Evolutionary conservation across 768 basidiomycete species (phyloP).

Genomic region (Tephrocybe rancida): DNA sequence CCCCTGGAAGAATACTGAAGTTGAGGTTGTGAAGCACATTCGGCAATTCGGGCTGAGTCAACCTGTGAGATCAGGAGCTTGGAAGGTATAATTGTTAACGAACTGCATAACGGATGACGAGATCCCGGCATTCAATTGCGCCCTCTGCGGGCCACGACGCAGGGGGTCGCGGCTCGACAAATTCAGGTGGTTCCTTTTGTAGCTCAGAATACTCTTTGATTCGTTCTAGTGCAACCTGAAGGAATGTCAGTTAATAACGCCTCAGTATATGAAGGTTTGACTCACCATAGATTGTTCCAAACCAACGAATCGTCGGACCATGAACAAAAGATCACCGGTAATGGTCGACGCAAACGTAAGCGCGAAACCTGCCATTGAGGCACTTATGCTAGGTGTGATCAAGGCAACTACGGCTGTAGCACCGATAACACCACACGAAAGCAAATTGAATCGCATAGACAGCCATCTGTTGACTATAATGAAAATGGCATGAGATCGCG

Average conservation of each 20-base stretch:
- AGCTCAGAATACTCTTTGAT: constrained; percentile 91
- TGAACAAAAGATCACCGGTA: constrained; percentile 68
- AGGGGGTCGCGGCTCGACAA: constrained; percentile 82
- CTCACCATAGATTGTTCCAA: constrained; percentile 91
- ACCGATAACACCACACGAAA: constrained; percentile 75
- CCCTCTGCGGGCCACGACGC: constrained; percentile 78
- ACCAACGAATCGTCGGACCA: constrained; percentile 79
- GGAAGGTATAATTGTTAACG: constrained; percentile 26
- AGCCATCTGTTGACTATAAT: constrained; percentile 85
- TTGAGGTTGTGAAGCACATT: constrained; percentile 80
- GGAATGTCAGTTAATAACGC: not conserved
- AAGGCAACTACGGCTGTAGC: constrained; percentile 70
- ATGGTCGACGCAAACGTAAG: constrained; percentile 83
- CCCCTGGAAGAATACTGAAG: constrained; percentile 72
- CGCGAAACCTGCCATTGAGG: constrained; percentile 85
- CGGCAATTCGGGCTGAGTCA: constrained; percentile 75
- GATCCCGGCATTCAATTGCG: constrained; percentile 68
- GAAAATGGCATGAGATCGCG: not conserved
- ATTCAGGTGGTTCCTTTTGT: constrained; percentile 77
- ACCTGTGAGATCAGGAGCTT: not conserved
- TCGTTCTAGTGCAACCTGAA: constrained; percentile 80
- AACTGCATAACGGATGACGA: constrained; percentile 80
- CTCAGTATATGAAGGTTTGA: not conserved
- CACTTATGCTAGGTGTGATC: constrained; percentile 69
- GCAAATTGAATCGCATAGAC: constrained; percentile 82